phyloP scores from a whole-genome alignment of 2,329 filamentous ascomycete genomes.

The Thelonectria discophora region DNA sequence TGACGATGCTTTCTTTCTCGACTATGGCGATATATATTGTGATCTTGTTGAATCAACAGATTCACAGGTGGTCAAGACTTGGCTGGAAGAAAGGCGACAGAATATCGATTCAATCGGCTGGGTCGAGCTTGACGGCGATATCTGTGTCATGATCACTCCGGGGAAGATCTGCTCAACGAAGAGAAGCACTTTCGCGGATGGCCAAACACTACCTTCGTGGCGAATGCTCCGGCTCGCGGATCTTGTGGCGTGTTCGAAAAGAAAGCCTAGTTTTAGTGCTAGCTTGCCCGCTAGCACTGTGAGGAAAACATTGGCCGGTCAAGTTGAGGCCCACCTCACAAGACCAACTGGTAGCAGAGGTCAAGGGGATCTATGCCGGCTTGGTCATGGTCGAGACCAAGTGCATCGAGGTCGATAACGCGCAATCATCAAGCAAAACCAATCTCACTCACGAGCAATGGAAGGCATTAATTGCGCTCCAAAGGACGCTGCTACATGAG shows the following conservation, averaged over 20 bases:
- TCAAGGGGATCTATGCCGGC: slow-evolving; percentile 87
- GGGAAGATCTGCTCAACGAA: slow-evolving; percentile 9
- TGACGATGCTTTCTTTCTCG: slow-evolving; percentile 12
- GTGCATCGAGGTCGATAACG: slow-evolving; percentile 83
- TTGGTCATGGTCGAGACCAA: slow-evolving; percentile 88
- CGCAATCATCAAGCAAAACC: slow-evolving; percentile 57
- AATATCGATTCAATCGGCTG: slow-evolving; percentile 19
- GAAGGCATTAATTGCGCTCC: slow-evolving; percentile 83
- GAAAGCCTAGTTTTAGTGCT: not conserved
- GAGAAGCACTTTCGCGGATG: slow-evolving; percentile 1
- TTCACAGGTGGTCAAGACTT: slow-evolving; percentile 8
- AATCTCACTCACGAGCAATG: slow-evolving; percentile 75
- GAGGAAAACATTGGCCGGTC: slow-evolving; percentile 16
- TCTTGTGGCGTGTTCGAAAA: not conserved
- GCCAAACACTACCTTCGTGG: not conserved
- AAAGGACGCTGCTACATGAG: slow-evolving; percentile 82
- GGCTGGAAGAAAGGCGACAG: slow-evolving; percentile 12
- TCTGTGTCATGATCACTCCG: slow-evolving; percentile 11
- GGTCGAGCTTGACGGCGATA: slow-evolving; percentile 17
- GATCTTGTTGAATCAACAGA: slow-evolving; percentile 7
- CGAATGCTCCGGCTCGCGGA: not conserved
- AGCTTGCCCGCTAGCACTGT: slow-evolving; percentile 6
- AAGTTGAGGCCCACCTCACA: slow-evolving; percentile 73
- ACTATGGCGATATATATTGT: slow-evolving; percentile 22
- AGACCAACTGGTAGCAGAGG: slow-evolving; percentile 81